Base-by-base conservation (phyloP, 768 basidiomycete genomes). In the Lentinula guzmanii region DNA sequence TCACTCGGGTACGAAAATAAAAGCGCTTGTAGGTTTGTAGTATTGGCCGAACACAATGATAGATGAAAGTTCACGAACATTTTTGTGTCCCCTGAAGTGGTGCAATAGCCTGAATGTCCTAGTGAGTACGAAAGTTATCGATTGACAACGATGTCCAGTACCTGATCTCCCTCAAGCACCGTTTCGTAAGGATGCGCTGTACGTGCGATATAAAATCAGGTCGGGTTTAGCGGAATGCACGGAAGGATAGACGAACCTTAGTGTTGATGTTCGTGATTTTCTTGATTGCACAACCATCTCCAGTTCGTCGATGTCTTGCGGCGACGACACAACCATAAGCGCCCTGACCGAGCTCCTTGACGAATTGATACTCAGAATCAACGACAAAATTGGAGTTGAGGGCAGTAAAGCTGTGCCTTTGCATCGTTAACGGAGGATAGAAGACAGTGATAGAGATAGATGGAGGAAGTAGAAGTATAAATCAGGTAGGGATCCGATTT, bases 11-110 rank as follows among this genome's bases (percentile, higher is more conserved):
- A 61, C 9, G 42, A 43, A 18, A 16, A 43, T n/a, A 0, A 13
- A 39, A 31, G 62, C 16, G 6, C 16, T 24, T 24, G 24, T 24
- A 24, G 24, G 24, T 24, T 24, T 24, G 24, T 6, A 16, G n/a
- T 11, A 16, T 43, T 43, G 42, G 13, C 2, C 6, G 10, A 42
- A 63, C 39, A 37, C 51, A 28, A 52, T 28, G 28, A 34, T 52
- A 8, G 56, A 39, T 39, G 34, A 13, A 42, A 45, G 31, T 56
- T 37, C 24, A 75, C 84, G 60, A 51, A 98, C 95, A 71, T 99
- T 99, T 79, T 99, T 99, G 79, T 99, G 97, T 4, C 96, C 95
- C 67, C 97, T 86, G 78, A 99, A 99, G 75, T 99, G 97, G 74
- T 96, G 95, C 41, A 99, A 75, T 45, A 99, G 80, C 71, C 94